Conservation (phyloP, 2,329 filamentous ascomycete genomes). For the Ophiostoma fasciatum region DNA sequence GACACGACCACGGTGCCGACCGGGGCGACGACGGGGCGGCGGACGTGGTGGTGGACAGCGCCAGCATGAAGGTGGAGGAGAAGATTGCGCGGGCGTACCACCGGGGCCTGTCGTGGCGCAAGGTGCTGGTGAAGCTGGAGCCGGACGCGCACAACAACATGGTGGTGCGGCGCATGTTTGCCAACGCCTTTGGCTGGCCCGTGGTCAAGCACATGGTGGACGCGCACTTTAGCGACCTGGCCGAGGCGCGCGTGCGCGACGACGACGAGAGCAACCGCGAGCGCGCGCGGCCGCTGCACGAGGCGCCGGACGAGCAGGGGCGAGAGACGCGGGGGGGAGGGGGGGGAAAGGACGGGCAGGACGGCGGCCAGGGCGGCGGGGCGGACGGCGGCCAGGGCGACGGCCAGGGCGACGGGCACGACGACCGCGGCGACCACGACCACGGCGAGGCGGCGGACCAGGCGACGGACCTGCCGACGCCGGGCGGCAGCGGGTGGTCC, state of each 20-base stretch:
- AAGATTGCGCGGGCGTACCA: slow-evolving; percentile 97
- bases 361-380: slow-evolving; percentile 1
- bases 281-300: slow-evolving; percentile 45
- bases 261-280: slow-evolving; percentile 53
- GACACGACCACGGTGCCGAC: no score
- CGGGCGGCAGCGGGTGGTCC: slow-evolving; percentile 2
- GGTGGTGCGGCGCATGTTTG: slow-evolving; percentile 88
- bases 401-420: not conserved
- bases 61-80: slow-evolving; percentile 82
- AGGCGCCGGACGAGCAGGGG: slow-evolving; percentile 46
- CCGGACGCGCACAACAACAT: slow-evolving; percentile 99
- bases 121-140: slow-evolving; percentile 87
- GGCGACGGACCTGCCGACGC: not conserved
- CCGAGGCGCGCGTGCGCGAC: slow-evolving; percentile 48
- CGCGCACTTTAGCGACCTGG: slow-evolving; percentile 76
- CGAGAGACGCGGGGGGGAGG: slow-evolving; percentile 39
- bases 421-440: not conserved
- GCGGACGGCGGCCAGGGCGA: not conserved
- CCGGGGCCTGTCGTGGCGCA: slow-evolving; percentile 81
- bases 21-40: no score
- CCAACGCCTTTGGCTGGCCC: slow-evolving; percentile 95
- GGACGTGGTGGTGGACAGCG: slow-evolving; percentile 38
- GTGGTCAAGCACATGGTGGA: slow-evolving; percentile 91
- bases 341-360: slow-evolving; percentile 17
- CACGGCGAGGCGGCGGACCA: not conserved